phyloP scores from a whole-genome alignment of 108 stramenopile species.

The Mayamaea pseudoterrestris region DNA sequence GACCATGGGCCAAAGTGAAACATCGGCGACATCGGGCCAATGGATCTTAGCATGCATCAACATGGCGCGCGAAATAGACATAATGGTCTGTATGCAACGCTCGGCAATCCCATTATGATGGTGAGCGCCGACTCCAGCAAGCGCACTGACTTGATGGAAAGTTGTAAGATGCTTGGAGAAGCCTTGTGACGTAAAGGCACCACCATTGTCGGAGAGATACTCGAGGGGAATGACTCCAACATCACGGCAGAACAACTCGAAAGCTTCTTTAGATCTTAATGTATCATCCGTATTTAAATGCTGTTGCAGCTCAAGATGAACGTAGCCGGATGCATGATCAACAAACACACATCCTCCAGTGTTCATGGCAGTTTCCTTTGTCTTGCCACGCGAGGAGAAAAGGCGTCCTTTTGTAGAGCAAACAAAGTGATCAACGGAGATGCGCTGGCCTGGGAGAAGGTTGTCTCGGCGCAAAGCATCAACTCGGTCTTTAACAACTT shows the following conservation, averaged over 20 bases:
- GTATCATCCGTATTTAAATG: conserved; percentile 4
- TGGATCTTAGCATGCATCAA: conserved; percentile 28
- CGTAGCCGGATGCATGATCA: neutral
- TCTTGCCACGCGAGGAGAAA: neutral
- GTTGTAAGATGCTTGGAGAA: neutral
- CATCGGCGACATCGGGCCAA: conserved; percentile 17
- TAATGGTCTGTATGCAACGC: conserved; percentile 16
- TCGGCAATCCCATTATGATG: conserved; percentile 28
- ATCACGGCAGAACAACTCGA: conserved; percentile 4
- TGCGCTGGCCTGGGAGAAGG: conserved; percentile 1
- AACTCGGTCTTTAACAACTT: neutral
- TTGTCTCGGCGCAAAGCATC: conserved; percentile 3
- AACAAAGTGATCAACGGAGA: conserved; percentile 4
- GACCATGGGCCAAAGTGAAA: conserved; percentile 31
- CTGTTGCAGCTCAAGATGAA: conserved; percentile 1
- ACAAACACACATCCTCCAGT: conserved; percentile 1
- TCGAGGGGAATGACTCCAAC: conserved; percentile 3
- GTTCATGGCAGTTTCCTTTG: neutral
- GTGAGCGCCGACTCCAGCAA: conserved; percentile 3
- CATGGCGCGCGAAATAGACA: conserved; percentile 19
- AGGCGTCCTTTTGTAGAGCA: neutral
- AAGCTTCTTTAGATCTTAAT: neutral
- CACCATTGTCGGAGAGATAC: conserved; percentile 13
- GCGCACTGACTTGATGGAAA: neutral
- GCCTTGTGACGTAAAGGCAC: conserved; percentile 9